Percentiles rank a stretch among this genome's conserved stretches.
phyloP scores from a whole-genome alignment of 2,329 filamentous ascomycete species.

The Didymella glomerata region DNA sequence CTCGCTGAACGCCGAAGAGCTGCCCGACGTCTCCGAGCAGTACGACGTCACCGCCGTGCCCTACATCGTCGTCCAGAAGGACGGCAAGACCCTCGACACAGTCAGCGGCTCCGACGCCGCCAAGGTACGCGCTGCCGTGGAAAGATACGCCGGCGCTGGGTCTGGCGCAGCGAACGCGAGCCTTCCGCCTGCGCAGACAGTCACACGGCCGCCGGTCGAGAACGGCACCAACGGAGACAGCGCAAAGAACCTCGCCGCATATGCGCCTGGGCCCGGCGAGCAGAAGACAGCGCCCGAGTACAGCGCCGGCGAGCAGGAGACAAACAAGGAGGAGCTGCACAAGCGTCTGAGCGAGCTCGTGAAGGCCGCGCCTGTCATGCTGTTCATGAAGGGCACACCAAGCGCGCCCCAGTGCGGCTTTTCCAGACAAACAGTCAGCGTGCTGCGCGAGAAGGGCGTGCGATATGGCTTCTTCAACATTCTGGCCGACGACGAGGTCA shows the following conservation, averaged over 20 bases:
- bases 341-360: conserved; percentile 83
- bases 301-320: conserved; percentile 53
- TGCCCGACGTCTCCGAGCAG: conserved; percentile 87
- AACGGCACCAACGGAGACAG: conserved; percentile 44
- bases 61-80: conserved; percentile 83
- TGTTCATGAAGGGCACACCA: conserved; percentile 98
- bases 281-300: conserved; percentile 58
- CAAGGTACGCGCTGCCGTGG: conserved; percentile 85
- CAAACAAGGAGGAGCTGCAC: conserved; percentile 81
- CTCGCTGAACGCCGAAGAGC: conserved; percentile 91
- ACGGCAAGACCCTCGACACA: conserved; percentile 78
- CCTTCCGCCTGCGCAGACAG: conserved; percentile 54
- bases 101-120: conserved; percentile 89
- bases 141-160: conserved; percentile 73
- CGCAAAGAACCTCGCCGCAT: conserved; percentile 54
- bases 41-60: conserved; percentile 97
- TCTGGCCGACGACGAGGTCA: conserved; percentile 93
- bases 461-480: conserved; percentile 99
- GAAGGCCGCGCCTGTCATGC: conserved; percentile 95
- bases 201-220: conserved; percentile 56
- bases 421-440: conserved; percentile 84
- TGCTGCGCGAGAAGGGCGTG: conserved; percentile 87
- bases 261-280: conserved; percentile 55
- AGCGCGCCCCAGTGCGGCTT: conserved; percentile 90
- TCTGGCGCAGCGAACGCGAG: conserved; percentile 48